These are phyloP conservation scores for Sporothrix curviconia DNA, from an alignment of 2,329 filamentous ascomycete species.

Conservation along the genomic window DNA sequence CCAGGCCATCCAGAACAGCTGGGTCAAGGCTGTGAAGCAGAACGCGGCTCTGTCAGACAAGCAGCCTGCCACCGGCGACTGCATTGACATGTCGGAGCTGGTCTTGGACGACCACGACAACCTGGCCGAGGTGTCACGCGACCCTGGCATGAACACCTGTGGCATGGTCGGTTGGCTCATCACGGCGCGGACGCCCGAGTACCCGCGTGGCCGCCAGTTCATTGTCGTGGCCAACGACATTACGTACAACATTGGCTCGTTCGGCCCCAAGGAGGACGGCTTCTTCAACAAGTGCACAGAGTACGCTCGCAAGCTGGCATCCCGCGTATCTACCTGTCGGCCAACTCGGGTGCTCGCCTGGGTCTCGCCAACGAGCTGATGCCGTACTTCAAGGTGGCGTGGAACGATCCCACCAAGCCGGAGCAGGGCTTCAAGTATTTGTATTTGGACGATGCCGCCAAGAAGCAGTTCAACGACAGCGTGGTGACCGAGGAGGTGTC, in stretches of 20 bases:
- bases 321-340: constrained; percentile 93
- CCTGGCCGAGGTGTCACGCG: constrained; percentile 85
- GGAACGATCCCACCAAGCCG: constrained; percentile 77
- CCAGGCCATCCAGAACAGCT: constrained; percentile 94
- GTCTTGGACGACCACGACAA: constrained; percentile 92
- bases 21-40: constrained; percentile 68
- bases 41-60: constrained; percentile 69
- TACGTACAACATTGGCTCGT: constrained; percentile 97
- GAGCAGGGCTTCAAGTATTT: constrained; percentile 94
- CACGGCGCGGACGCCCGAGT: constrained; percentile 90
- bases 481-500: constrained; percentile 83
- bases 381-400: constrained; percentile 93
- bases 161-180: constrained; percentile 99
- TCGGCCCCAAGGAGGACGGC: constrained; percentile 90
- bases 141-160: constrained; percentile 89
- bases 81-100: constrained; percentile 88
- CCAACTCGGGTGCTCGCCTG: constrained; percentile 96
- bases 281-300: constrained; percentile 99
- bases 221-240: constrained; percentile 98
- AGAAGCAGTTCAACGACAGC: constrained; percentile 78
- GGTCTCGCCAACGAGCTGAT: constrained; percentile 96
- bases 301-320: constrained; percentile 82
- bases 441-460: constrained; percentile 80
- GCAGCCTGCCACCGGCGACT: constrained; percentile 80
- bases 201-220: constrained; percentile 85